Evolutionary conservation across 306 rosid genomes (phyloP), one percentile per base, ranked within the genome.

Genomic region (Rosa multiflora): DNA sequence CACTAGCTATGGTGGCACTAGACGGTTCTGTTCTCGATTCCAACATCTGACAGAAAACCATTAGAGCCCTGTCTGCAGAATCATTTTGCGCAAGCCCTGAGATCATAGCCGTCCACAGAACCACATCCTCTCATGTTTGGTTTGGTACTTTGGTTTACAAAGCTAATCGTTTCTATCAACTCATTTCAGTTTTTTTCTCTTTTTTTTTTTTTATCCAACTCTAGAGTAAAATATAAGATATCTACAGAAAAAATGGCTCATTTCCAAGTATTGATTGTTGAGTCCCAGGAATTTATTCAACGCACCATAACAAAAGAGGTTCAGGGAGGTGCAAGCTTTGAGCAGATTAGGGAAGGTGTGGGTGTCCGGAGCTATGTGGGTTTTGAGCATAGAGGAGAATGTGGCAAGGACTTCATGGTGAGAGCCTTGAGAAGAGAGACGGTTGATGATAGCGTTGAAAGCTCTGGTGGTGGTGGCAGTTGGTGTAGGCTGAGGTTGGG

Each of bases 71-170:
- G 39, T 89, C 89, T 5, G 91, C 87, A 78, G 55, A 85, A 46
- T 87, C 86, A 79, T 84, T 89, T 76, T 88, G 92, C 79, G 78
- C 87, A 73, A 92, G 92, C 75, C 97, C 97, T 63, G 97, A 90
- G 78, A 90, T 92, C 96, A 92, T 84, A 5, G 96, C 93, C 10
- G 97, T 92, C 93, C 97, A 92, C 78, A 81, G 76, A 71, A 92
- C 86, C 18, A 88, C 87, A 81, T 92, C 97, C 78, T n/a, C n/a
- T n/a, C n/a, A n/a, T n/a, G 15, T 13, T 51, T 14, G 55, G 52
- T 48, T 48, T 48, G 52, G 15, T 13, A 26, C 29, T 26, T 51
- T 14, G 55, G 20, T 51, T 4, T 3, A 5, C 4, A 20, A 51
- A 51, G 4, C 20, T 18, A 51, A 15, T 51, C 15, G 5, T 51